A percentile compares a stretch with the other conserved stretches of the same genome.
Conservation (phyloP, 2,329 filamentous ascomycete species). For the Scedosporium boydii region DNA sequence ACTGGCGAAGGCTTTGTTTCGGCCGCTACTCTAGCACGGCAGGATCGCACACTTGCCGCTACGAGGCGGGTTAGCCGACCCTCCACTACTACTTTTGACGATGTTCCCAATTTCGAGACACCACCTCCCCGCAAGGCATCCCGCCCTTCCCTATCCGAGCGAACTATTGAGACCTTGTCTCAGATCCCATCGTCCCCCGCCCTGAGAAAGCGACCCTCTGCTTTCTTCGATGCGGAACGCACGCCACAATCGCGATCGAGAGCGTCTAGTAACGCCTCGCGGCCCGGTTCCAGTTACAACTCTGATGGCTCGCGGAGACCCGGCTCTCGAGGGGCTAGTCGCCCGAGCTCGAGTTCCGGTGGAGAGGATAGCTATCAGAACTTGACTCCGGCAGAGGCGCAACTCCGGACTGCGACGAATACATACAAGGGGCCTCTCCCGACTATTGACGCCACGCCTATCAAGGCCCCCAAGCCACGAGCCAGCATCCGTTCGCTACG, state of each 20-base stretch:
- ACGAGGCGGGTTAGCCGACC: neutral
- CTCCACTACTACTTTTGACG: neutral
- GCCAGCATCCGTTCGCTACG: neutral
- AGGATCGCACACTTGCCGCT: neutral
- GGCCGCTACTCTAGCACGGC: neutral
- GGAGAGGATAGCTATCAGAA: conserved; percentile 23
- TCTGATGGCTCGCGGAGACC: conserved; percentile 48
- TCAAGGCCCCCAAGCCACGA: conserved; percentile 16
- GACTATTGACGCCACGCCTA: conserved; percentile 34
- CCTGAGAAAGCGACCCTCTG: conserved; percentile 54
- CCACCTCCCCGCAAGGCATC: neutral
- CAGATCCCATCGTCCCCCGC: conserved; percentile 70
- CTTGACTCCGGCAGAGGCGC: conserved; percentile 19
- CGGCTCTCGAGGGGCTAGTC: conserved; percentile 39
- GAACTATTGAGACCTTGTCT: conserved; percentile 77
- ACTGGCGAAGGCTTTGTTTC: neutral
- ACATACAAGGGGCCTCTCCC: conserved; percentile 33
- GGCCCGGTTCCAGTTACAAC: conserved; percentile 50
- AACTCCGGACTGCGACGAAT: conserved; percentile 33
- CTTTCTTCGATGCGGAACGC: conserved; percentile 61
- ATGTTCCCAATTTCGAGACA: neutral
- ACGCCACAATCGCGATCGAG: conserved; percentile 42
- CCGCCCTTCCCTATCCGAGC: conserved; percentile 61
- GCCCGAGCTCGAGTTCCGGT: conserved; percentile 45
- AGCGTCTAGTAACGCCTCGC: conserved; percentile 33